Conservation (phyloP, 306 rosid species). For the Crotalaria pallida region DNA sequence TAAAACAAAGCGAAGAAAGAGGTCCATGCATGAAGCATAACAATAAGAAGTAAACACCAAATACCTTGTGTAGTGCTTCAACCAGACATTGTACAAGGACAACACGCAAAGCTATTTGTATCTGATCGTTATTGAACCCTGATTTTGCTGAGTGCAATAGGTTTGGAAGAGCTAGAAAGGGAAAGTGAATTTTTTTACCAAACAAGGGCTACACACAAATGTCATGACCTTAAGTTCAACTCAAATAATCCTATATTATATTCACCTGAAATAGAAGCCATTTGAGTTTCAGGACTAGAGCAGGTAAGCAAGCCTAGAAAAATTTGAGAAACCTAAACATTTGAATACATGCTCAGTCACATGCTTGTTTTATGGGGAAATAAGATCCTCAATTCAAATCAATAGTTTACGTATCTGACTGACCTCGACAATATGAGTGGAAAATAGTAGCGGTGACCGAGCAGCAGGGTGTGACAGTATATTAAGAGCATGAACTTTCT, state of each 20-base stretch:
- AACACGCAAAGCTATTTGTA: neutral
- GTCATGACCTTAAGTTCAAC: neutral
- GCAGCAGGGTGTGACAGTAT: slow-evolving; percentile 7
- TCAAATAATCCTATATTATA: neutral
- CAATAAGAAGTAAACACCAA: neutral
- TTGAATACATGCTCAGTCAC: neutral
- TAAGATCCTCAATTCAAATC: neutral
- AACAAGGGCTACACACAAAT: neutral
- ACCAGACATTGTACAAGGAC: neutral
- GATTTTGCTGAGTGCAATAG: neutral
- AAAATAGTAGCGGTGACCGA: neutral
- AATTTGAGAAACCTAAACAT: slow-evolving; percentile 11
- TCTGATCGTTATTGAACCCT: neutral
- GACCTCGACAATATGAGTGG: slow-evolving; percentile 8
- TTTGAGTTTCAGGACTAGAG: neutral
- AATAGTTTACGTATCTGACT: neutral
- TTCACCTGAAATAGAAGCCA: slow-evolving; percentile 18
- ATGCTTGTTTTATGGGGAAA: neutral
- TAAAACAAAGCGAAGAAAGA: neutral
- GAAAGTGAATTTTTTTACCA: slow-evolving; percentile 8
- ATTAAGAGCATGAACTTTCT: neutral
- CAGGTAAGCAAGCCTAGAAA: neutral
- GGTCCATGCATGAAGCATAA: neutral
- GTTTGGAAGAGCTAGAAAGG: slow-evolving; percentile 18
- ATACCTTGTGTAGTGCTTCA: slow-evolving; percentile 3